Conservation (phyloP, 768 basidiomycete species). For the Postia placenta region DNA sequence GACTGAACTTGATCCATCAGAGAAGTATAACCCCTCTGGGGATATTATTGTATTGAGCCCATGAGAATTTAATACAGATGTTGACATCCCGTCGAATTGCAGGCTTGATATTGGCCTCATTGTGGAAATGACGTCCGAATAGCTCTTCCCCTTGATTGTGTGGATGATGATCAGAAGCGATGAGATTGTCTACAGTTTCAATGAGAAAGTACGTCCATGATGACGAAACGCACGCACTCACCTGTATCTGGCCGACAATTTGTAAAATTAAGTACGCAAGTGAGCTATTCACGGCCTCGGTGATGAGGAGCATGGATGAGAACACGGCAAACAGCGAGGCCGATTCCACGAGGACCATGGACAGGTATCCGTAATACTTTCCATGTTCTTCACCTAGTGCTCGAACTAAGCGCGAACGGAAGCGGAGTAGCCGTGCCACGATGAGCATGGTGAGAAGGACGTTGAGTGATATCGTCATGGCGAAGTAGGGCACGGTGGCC, state of each 20-base stretch:
- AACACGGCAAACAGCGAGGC: neutral
- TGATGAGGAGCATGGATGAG: neutral
- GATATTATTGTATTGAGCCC: too few species aligned
- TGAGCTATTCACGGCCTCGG: neutral
- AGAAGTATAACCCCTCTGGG: too few species aligned
- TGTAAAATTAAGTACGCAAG: neutral
- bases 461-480: neutral
- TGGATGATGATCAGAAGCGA: neutral
- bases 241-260: neutral
- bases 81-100: too few species aligned
- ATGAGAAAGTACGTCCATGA: too few species aligned
- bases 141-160: too few species aligned
- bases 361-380: neutral
- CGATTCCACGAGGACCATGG: neutral
- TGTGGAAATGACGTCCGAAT: too few species aligned
- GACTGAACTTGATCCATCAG: too few species aligned
- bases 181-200: neutral
- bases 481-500: neutral
- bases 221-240: too few species aligned
- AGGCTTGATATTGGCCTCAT: too few species aligned
- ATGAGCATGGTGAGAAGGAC: conserved; percentile 1
- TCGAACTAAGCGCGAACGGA: neutral
- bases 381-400: neutral
- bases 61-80: too few species aligned
- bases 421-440: neutral